Evolutionary conservation across 345 rosid species (phyloP), one percentile per base, ranked within the genome.

Genomic region (Luvunga scandens): DNA sequence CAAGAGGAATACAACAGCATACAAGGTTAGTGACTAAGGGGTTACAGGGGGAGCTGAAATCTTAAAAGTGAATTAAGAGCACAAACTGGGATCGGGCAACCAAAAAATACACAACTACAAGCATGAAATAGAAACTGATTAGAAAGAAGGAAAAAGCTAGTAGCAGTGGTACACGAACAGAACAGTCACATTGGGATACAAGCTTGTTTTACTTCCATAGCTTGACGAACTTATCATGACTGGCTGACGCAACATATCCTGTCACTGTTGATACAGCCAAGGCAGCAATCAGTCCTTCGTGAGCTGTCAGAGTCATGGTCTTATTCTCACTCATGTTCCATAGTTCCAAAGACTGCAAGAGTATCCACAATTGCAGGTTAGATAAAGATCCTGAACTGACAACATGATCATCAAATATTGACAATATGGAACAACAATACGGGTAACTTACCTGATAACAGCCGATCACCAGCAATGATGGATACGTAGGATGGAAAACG

Each of bases 241-340:
- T 92, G 3, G 98, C 99, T 24, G 99, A 96, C 63, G 99, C 98
- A 71, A 96, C 91, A 85, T 89, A 74, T 63, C 98, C 97, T 0
- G 94, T 87, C 73, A 79, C 88, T 3, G 91, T 85, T 27, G 98
- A 94, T 22, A 85, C 95, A 0, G 98, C 90, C 83, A 96, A 75
- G 3, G 97, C 87, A 14, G 99, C 89, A 21, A 96, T 90, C 22
- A 89, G 81, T 67, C 98, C 97, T 0, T 91, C 95, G 28, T 96
- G 99, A 13, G 98, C 99, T 10, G 90, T 2, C 30, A 94, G 81
- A 36, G 95, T 83, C 97, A 89, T 87, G 0, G 89, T 94, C 92
- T 91, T 94, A 84, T 90, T 90, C 86, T 96, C 94, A 5, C 80
- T 64, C 92, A 94, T 90, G 84, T 94, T 89, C 99, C 99, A 96